Conservation (phyloP, 1,284 basidiomycete genomes). For the Sporisorium scitamineum region DNA sequence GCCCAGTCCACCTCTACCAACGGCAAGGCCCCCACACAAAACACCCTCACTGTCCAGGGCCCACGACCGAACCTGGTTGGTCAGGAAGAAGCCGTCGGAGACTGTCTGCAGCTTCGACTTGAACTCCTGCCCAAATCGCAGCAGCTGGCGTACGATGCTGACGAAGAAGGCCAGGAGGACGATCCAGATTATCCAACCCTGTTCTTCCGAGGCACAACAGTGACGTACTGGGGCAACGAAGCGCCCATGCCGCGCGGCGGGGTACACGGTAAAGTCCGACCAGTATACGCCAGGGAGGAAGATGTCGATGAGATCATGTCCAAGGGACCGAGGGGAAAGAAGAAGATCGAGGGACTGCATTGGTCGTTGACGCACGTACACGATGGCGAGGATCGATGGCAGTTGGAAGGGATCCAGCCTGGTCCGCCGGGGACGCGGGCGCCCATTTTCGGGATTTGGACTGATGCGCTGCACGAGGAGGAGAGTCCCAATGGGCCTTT, state of each 20-base stretch:
- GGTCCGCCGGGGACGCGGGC: constrained; percentile 49
- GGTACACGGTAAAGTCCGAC: constrained; percentile 45
- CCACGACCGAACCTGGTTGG: constrained; percentile 34
- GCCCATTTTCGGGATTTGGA: constrained; percentile 58
- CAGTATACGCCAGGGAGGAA: constrained; percentile 39
- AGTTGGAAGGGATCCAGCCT: constrained; percentile 50
- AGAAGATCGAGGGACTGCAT: constrained; percentile 44
- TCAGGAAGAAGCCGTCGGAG: constrained; percentile 53
- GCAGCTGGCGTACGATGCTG: constrained; percentile 24
- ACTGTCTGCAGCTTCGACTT: constrained; percentile 52
- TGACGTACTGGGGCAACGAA: constrained; percentile 48
- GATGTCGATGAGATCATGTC: constrained; percentile 32
- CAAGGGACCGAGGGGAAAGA: constrained; percentile 19
- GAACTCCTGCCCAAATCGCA: constrained; percentile 48
- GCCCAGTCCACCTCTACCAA: background rate
- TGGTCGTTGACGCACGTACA: constrained; percentile 55
- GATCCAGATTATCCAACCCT: constrained; percentile 45
- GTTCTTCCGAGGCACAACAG: constrained; percentile 52
- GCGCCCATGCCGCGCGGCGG: constrained; percentile 45
- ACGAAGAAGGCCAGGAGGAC: constrained; percentile 35
- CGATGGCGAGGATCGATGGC: constrained; percentile 57
- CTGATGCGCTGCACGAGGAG: constrained; percentile 40
- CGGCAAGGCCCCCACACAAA: constrained; percentile 3
- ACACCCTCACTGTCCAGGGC: background rate
- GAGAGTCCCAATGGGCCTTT: constrained; percentile 50